Base-by-base conservation (phyloP, 805 yeast genomes). In the Myxozyma lipomycoides region DNA sequence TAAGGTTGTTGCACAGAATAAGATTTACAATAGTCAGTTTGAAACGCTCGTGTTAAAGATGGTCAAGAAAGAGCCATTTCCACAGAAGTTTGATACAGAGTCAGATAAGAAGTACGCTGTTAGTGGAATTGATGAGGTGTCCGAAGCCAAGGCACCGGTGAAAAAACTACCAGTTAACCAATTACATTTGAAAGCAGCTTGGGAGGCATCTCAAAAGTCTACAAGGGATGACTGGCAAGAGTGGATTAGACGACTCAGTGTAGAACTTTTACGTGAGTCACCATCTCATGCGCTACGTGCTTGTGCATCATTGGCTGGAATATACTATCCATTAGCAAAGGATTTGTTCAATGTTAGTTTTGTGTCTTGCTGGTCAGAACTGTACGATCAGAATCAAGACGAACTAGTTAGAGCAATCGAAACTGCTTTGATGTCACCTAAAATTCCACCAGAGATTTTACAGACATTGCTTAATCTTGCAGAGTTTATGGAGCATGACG, bases 171-270 rank as follows among this genome's bases (percentile, higher is more conserved):
- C 95, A 0, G 78, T 81, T 3, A 81, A 81, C 56, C 83, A 79
- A 58, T 74, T 73, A 46, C 73, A 73, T 6, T 72, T 93, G 61
- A 83, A 86, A 61, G 78, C 80, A 40, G 87, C 90, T 1, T 93
- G 98, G 98, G 96, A 89, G 60, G 84, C 95, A 24, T 79, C 86
- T 22, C 91, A 87, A 59, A 79, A 91, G 58, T 78, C 95, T 46
- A 87, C 97, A 0, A 82, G 83, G 60, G 98, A 90, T 61, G 98
- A 93, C 60, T 93, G 98, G 98, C 91, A 86, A 61, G 98, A 93
- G 64, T 93, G 99, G 99, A 81, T 89, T 58, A 78, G 95, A 52
- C 75, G 93, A 51, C 73, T 93, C 43, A 82, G 93, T 60, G 84
- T 88, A 46, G 96, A 89, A 63, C 67, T 93, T 30, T 71, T 93